Conservation (phyloP, 805 yeast species). For the Cyberlindnera nakhonratchasimensis region DNA sequence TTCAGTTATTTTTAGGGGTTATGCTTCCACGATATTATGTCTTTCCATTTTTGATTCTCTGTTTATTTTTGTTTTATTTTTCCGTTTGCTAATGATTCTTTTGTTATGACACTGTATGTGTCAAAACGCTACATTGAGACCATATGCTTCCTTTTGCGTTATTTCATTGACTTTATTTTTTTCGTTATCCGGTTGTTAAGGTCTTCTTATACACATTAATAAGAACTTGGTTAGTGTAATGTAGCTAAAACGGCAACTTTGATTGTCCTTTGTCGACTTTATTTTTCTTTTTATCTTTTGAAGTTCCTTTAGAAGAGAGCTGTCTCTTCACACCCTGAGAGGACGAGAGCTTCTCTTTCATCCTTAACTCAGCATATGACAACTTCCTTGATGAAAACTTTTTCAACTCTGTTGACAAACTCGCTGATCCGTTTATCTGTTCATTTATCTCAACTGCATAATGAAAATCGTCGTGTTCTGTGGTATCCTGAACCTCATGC, state of each 20-base stretch:
- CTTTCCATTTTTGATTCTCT: too few species aligned
- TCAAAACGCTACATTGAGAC: too few species aligned
- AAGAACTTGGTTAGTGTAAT: too few species aligned
- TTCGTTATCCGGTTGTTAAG: too few species aligned
- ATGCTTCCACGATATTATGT: too few species aligned
- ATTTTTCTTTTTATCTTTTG: slow-evolving; percentile 9
- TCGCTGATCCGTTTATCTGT: slow-evolving; percentile 35
- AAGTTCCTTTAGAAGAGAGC: neutral
- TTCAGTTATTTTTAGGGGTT: too few species aligned
- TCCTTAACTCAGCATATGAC: slow-evolving; percentile 10
- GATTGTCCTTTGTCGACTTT: slow-evolving; percentile 23
- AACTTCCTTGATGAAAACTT: slow-evolving; percentile 10
- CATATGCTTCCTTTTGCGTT: too few species aligned
- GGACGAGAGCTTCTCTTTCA: slow-evolving; percentile 4
- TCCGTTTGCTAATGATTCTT: too few species aligned
- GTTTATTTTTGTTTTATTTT: too few species aligned
- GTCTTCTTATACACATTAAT: too few species aligned
- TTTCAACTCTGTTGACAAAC: slow-evolving; percentile 15
- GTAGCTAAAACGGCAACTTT: slow-evolving; percentile 23
- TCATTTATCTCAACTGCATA: slow-evolving; percentile 48
- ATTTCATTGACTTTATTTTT: too few species aligned
- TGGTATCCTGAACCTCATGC: slow-evolving; percentile 20
- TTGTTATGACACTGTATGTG: too few species aligned
- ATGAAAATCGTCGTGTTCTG: slow-evolving; percentile 56
- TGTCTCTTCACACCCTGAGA: neutral